Percentiles rank a stretch among this genome's conserved stretches.
These are phyloP conservation scores for Carex parvula DNA, from an alignment of 176 grass and related monocot genomes.

Conservation along the genomic window DNA sequence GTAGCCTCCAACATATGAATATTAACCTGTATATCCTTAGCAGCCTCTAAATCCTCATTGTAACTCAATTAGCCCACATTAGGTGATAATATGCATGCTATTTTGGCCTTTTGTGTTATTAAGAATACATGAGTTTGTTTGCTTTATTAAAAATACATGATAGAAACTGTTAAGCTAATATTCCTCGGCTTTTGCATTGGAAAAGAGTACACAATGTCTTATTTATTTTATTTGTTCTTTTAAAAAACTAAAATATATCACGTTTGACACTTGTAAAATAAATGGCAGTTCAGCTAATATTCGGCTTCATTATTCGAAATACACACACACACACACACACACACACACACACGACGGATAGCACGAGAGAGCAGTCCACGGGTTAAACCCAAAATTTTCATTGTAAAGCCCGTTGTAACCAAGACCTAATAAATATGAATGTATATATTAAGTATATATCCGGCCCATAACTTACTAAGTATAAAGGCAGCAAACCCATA, in stretches of 20 bases:
- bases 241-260: not conserved
- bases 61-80: not conserved
- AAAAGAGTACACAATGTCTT: not conserved
- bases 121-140: not conserved
- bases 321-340: too few relatives aligned
- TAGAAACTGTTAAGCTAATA: conserved; percentile 1
- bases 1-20: not conserved
- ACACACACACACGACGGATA: too few relatives aligned
- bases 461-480: not conserved
- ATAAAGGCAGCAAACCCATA: not conserved
- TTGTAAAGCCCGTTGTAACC: too few relatives aligned
- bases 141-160: not conserved
- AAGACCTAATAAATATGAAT: not conserved
- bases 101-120: not conserved
- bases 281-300: not conserved
- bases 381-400: too few relatives aligned
- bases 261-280: not conserved
- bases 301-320: too few relatives aligned
- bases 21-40: not conserved
- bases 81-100: not conserved
- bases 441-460: too few relatives aligned
- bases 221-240: not conserved
- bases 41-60: not conserved
- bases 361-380: too few relatives aligned
- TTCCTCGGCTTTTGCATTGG: not conserved